Evolutionary conservation across 148 eudicot species (phyloP).

Genomic region (Vaccinium myrtillus): DNA sequence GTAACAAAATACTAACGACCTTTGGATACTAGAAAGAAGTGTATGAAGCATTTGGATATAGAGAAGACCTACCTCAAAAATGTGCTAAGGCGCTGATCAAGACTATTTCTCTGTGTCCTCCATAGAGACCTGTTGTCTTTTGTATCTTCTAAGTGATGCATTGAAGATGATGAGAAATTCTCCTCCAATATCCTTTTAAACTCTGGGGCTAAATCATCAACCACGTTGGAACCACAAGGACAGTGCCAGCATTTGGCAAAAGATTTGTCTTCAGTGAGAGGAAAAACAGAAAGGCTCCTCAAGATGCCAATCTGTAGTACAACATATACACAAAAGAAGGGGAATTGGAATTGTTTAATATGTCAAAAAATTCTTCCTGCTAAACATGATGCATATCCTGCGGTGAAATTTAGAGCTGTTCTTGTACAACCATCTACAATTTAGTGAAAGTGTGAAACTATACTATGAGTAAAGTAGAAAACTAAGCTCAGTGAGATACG

Average conservation of each 20-base stretch:
- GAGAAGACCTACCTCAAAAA: conserved; percentile 54
- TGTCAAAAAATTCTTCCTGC: not conserved
- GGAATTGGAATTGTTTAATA: not conserved
- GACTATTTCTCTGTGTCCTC: conserved; percentile 69
- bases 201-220: conserved; percentile 72
- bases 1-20: not conserved
- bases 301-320: not conserved
- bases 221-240: conserved; percentile 68
- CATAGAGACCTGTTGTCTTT: conserved; percentile 55
- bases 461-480: not conserved
- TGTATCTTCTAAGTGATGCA: conserved; percentile 48
- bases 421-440: not conserved
- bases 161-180: conserved; percentile 62
- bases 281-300: not conserved
- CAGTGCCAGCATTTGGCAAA: conserved; percentile 51
- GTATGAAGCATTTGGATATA: not conserved
- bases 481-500: not conserved
- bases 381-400: not conserved
- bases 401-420: not conserved
- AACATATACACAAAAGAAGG: not conserved
- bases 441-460: not conserved
- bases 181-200: conserved; percentile 59
- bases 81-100: conserved; percentile 61
- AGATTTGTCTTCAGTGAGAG: conserved; percentile 26
- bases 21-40: conserved; percentile 29